Conservation (phyloP, 305 asterid species). For the Fraxinus dipetala region DNA sequence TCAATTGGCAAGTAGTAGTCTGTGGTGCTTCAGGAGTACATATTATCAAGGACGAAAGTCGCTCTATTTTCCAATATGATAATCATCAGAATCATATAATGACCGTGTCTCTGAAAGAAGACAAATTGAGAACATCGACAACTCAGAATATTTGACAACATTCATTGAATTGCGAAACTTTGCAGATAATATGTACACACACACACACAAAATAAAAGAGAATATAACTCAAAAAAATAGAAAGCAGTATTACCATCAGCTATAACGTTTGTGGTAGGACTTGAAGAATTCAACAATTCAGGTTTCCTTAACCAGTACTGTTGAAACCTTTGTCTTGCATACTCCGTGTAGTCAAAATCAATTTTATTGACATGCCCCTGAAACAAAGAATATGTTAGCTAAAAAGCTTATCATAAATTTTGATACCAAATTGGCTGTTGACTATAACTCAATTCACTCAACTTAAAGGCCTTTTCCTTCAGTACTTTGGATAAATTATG, state of each 20-base stretch:
- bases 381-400: not conserved
- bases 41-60: not conserved
- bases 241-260: conserved; percentile 17
- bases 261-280: conserved; percentile 16
- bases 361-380: conserved; percentile 62
- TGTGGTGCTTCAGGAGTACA: not conserved
- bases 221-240: not conserved
- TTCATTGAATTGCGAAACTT: not conserved
- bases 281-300: conserved; percentile 24
- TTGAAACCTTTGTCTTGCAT: conserved; percentile 56
- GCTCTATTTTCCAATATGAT: not conserved
- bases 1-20: not conserved
- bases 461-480: not conserved
- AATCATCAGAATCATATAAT: not conserved
- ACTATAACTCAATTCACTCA: not conserved
- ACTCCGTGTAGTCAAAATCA: conserved; percentile 55
- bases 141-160: not conserved
- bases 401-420: not conserved
- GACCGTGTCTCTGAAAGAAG: not conserved
- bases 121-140: not conserved
- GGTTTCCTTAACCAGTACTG: conserved; percentile 46
- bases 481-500: not conserved
- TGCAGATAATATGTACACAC: not conserved
- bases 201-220: not conserved
- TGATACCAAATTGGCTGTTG: not conserved